Evolutionary conservation across 257 asterid genomes (phyloP).

Genomic region (Lithospermum erythrorhizon): DNA sequence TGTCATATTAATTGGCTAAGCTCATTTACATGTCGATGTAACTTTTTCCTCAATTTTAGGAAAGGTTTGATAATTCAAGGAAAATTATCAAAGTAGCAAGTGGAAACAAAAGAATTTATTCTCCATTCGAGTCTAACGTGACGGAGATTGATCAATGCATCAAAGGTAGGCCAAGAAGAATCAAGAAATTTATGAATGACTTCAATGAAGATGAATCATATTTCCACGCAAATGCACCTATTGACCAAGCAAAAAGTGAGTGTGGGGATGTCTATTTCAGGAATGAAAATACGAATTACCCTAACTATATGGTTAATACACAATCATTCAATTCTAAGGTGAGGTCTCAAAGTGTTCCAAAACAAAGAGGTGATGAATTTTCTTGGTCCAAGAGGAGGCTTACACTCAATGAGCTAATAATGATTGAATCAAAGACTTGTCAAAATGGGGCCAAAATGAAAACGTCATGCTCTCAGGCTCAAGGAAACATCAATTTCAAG

Average conservation of each 20-base stretch:
- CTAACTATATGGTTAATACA: constrained; percentile 76
- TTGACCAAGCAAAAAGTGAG: constrained; percentile 36
- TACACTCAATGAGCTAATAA: constrained; percentile 31
- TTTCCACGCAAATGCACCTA: constrained; percentile 20
- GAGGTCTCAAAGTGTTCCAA: constrained; percentile 78
- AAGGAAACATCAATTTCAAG: constrained; percentile 54
- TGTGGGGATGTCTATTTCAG: constrained; percentile 30
- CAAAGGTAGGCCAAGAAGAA: constrained; percentile 54
- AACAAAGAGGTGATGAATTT: constrained; percentile 44
- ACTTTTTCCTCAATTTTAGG: constrained; percentile 21
- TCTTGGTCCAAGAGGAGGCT: constrained; percentile 30
- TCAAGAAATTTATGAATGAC: constrained; percentile 24
- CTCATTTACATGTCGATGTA: too few species aligned
- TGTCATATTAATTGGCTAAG: too few species aligned
- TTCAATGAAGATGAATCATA: constrained; percentile 23
- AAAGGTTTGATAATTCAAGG: constrained; percentile 25
- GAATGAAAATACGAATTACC: constrained; percentile 15
- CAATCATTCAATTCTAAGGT: constrained; percentile 63
- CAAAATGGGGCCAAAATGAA: constrained; percentile 64
- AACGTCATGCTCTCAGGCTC: constrained; percentile 49
- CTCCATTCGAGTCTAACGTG: constrained; percentile 29
- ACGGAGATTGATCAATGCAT: constrained; percentile 46
- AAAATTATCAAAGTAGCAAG: constrained; percentile 18
- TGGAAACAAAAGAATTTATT: constrained; percentile 39
- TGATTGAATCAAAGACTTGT: constrained; percentile 57